These are phyloP conservation scores for Patellaria atrata DNA, from an alignment of 495 filamentous ascomycete species.

Conservation along the genomic window DNA sequence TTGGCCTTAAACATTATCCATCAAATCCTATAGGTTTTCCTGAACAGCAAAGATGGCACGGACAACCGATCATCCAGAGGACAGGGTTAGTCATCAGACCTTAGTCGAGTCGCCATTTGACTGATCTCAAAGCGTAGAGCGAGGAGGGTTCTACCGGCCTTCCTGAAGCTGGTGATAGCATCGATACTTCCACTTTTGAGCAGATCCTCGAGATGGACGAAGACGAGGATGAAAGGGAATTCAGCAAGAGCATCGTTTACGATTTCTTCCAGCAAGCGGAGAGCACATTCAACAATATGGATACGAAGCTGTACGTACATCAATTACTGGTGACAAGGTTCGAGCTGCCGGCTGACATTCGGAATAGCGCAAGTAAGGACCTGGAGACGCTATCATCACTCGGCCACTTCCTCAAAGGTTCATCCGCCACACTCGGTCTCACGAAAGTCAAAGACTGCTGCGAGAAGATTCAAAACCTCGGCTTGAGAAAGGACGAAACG, in stretches of 20 bases:
- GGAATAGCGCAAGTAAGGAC: constrained; percentile 43
- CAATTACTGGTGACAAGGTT: no score
- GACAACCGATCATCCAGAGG: no score
- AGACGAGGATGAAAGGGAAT: constrained; percentile 59
- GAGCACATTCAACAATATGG: constrained; percentile 76
- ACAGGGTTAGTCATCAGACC: no score
- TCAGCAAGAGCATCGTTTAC: constrained; percentile 72
- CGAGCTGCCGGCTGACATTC: constrained; percentile 1
- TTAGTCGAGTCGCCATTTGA: no score
- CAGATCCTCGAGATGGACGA: constrained; percentile 98
- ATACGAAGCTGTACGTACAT: constrained; percentile 58
- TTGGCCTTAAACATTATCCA: no score
- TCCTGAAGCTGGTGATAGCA: constrained; percentile 47
- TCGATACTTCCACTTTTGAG: constrained; percentile 70
- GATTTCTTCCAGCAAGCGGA: constrained; percentile 90
- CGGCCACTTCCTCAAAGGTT: constrained; percentile 95
- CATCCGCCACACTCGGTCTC: constrained; percentile 89
- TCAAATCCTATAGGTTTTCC: no score
- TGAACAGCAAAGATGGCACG: no score
- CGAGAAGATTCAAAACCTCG: constrained; percentile 92
- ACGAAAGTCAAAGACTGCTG: constrained; percentile 85
- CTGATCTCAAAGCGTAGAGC: constrained; percentile 19
- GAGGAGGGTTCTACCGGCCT: constrained; percentile 35
- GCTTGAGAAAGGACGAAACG: constrained; percentile 60
- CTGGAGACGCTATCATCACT: constrained; percentile 61